phyloP scores from a whole-genome alignment of 1,139 yeast genomes.

The Scheffersomyces cryptocercus region DNA sequence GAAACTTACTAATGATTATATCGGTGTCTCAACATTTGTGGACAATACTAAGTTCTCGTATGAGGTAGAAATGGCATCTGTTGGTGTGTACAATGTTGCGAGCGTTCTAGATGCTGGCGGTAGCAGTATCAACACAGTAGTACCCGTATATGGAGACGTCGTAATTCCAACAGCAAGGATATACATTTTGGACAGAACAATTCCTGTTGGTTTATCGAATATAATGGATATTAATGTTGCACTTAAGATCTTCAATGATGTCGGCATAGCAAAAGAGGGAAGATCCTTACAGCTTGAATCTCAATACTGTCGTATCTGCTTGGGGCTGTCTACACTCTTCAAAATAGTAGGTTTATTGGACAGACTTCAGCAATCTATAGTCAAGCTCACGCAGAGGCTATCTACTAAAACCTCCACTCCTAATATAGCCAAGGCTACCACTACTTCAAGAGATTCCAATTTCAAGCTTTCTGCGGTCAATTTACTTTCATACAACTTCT shows the following conservation, averaged over 20 bases:
- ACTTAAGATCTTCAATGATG: constrained; percentile 39
- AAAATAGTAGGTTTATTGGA: constrained; percentile 30
- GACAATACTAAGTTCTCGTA: constrained; percentile 35
- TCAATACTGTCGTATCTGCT: constrained; percentile 55
- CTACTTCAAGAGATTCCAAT: constrained; percentile 7
- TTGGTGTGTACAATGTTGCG: constrained; percentile 23
- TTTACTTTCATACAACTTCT: constrained; percentile 63
- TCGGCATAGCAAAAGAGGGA: constrained; percentile 14
- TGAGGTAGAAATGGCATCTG: constrained; percentile 30
- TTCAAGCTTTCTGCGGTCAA: constrained; percentile 51
- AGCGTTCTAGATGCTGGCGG: neutral
- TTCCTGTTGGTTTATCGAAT: constrained; percentile 48
- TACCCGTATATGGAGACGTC: constrained; percentile 40
- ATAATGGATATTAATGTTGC: constrained; percentile 43
- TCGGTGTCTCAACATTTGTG: constrained; percentile 35
- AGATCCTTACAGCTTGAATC: constrained; percentile 61
- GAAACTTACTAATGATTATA: constrained; percentile 34
- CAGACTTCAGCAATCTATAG: constrained; percentile 2
- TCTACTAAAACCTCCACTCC: neutral
- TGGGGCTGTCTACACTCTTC: constrained; percentile 54
- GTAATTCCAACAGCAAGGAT: constrained; percentile 43
- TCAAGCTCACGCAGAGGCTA: neutral
- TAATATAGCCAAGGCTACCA: neutral
- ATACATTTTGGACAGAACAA: constrained; percentile 33
- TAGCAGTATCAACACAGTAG: constrained; percentile 9